Evolutionary conservation across 768 basidiomycete species (phyloP).

Genomic region (Steccherinum ochraceum): DNA sequence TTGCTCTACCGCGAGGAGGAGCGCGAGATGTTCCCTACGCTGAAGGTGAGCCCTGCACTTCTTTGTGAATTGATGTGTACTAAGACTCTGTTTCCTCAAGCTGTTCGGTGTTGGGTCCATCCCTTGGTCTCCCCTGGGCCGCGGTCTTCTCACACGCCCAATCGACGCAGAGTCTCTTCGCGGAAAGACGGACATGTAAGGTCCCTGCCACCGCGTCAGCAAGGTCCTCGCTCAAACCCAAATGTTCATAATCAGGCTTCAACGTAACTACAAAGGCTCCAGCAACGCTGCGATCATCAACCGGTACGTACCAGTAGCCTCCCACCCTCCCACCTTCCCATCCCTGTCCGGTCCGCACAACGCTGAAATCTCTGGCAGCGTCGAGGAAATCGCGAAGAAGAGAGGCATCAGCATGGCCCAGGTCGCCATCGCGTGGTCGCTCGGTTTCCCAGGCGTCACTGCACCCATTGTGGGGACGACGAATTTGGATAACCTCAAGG

Average conservation of each 20-base stretch:
- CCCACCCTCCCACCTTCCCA: no score
- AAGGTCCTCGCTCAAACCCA: not conserved
- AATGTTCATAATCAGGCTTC: not conserved
- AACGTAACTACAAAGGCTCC: slow-evolving; percentile 7
- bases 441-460: slow-evolving; percentile 22
- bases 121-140: slow-evolving; percentile 32
- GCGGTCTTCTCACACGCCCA: slow-evolving; percentile 26
- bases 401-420: slow-evolving; percentile 35
- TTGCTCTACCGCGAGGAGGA: slow-evolving; percentile 58
- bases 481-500: slow-evolving; percentile 31
- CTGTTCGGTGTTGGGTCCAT: slow-evolving; percentile 26
- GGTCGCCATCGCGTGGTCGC: slow-evolving; percentile 31
- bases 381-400: slow-evolving; percentile 35
- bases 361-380: slow-evolving; percentile 10
- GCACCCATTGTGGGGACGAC: slow-evolving; percentile 38
- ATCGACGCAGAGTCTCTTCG: slow-evolving; percentile 15
- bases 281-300: slow-evolving; percentile 14
- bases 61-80: not conserved
- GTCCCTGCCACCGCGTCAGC: no score
- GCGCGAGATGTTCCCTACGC: slow-evolving; percentile 46
- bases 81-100: slow-evolving; percentile 5
- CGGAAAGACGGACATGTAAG: slow-evolving; percentile 15
- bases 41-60: slow-evolving; percentile 20
- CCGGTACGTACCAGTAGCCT: slow-evolving; percentile 6
- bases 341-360: no score